Conservation (phyloP, 2,329 filamentous ascomycete genomes). For the Verticillium isaacii region DNA sequence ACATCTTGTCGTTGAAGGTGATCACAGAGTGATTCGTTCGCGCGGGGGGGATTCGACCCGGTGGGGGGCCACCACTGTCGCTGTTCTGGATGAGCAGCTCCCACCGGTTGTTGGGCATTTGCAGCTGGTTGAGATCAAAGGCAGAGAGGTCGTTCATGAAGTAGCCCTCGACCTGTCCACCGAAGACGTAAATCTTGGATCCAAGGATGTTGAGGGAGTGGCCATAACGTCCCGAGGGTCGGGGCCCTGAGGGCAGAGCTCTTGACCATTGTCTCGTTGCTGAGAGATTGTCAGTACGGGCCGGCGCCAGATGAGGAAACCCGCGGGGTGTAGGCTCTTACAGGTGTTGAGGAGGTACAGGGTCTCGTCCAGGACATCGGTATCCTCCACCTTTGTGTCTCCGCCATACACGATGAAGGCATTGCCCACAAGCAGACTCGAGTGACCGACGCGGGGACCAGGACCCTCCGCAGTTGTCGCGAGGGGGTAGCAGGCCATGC, state of each 20-base stretch:
- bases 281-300: conserved; percentile 28
- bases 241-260: conserved; percentile 78
- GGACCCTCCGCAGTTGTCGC: conserved; percentile 90
- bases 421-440: conserved; percentile 91
- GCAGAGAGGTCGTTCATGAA: conserved; percentile 98
- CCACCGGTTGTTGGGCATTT: conserved; percentile 89
- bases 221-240: conserved; percentile 88
- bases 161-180: conserved; percentile 92
- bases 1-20: conserved; percentile 89
- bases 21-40: conserved; percentile 93
- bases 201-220: conserved; percentile 95
- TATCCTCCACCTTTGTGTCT: conserved; percentile 94
- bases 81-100: conserved; percentile 81
- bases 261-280: conserved; percentile 98
- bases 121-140: conserved; percentile 92
- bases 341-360: conserved; percentile 96
- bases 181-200: conserved; percentile 96
- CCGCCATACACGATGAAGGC: conserved; percentile 98
- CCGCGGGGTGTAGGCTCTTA: conserved; percentile 46
- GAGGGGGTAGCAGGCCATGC: conserved; percentile 86
- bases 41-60: conserved; percentile 69
- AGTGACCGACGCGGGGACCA: conserved; percentile 88
- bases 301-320: conserved; percentile 3
- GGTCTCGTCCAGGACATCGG: conserved; percentile 88
- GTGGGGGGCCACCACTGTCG: conserved; percentile 53